These are phyloP conservation scores for Rhodotorula babjevae DNA, from an alignment of 768 basidiomycete genomes.

Conservation along the genomic window DNA sequence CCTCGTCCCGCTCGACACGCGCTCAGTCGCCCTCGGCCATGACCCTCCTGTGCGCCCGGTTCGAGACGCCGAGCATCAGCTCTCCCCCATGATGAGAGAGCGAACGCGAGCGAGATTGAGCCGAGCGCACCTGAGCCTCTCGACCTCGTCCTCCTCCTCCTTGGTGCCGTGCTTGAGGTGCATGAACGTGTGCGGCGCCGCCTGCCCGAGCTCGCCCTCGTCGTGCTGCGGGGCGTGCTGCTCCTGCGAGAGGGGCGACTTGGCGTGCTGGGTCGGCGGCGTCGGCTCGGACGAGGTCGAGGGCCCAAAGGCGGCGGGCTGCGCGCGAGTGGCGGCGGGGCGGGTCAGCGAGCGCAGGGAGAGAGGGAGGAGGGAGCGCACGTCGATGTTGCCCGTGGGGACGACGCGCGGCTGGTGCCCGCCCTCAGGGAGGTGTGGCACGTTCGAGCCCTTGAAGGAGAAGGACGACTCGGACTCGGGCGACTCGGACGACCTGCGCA, in stretches of 20 bases:
- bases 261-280: no score
- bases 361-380: background rate
- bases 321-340: background rate
- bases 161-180: conserved; percentile 3
- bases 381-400: conserved; percentile 10
- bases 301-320: background rate
- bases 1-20: background rate
- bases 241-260: background rate
- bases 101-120: no score
- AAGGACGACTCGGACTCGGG: background rate
- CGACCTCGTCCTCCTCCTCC: conserved; percentile 10
- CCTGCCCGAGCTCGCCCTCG: background rate
- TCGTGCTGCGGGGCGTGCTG: background rate
- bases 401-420: background rate
- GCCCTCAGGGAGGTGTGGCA: background rate
- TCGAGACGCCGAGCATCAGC: background rate
- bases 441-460: background rate
- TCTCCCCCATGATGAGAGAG: no score
- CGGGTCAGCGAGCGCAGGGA: background rate
- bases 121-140: conserved; percentile 12
- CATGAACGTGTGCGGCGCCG: background rate
- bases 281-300: background rate
- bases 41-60: background rate
- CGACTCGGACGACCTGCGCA: background rate
- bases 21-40: background rate